Conservation (phyloP, 1,139 yeast genomes). For the Debaryomyces sp. region DNA sequence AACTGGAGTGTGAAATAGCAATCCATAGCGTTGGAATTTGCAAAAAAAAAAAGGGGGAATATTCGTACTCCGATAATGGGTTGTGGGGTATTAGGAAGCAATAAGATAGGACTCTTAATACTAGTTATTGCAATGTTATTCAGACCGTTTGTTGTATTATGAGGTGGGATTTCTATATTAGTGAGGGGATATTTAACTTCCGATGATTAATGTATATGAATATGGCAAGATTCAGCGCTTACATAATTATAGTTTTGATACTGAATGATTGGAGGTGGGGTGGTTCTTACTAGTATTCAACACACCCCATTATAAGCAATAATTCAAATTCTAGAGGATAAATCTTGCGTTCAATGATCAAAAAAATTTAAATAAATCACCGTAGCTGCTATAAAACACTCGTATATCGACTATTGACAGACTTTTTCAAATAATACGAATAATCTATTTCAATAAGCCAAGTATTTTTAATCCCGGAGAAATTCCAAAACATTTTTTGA, state of each 20-base stretch:
- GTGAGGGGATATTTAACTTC: too few relatives aligned
- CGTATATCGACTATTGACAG: too few relatives aligned
- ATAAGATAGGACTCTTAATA: background rate
- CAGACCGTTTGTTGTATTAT: background rate
- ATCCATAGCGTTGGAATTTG: slow-evolving; percentile 23
- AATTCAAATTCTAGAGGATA: too few relatives aligned
- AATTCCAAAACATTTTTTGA: too few relatives aligned
- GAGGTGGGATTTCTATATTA: background rate
- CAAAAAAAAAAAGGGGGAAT: slow-evolving; percentile 30
- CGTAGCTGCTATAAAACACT: too few relatives aligned
- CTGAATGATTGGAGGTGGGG: background rate
- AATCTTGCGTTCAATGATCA: too few relatives aligned
- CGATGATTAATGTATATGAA: background rate
- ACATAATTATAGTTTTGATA: too few relatives aligned
- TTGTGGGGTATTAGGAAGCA: background rate
- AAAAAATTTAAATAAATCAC: too few relatives aligned
- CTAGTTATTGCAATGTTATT: background rate
- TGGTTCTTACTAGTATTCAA: background rate
- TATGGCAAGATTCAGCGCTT: background rate
- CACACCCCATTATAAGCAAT: too few relatives aligned
- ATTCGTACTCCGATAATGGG: slow-evolving; percentile 1
- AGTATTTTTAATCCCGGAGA: background rate
- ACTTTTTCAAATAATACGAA: too few relatives aligned
- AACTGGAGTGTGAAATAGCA: slow-evolving; percentile 20
- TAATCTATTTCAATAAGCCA: background rate